Evolutionary conservation across 2,329 filamentous ascomycete species (phyloP), one percentile per base, ranked within the genome.

Genomic region (Sclerotinia spermophila): DNA sequence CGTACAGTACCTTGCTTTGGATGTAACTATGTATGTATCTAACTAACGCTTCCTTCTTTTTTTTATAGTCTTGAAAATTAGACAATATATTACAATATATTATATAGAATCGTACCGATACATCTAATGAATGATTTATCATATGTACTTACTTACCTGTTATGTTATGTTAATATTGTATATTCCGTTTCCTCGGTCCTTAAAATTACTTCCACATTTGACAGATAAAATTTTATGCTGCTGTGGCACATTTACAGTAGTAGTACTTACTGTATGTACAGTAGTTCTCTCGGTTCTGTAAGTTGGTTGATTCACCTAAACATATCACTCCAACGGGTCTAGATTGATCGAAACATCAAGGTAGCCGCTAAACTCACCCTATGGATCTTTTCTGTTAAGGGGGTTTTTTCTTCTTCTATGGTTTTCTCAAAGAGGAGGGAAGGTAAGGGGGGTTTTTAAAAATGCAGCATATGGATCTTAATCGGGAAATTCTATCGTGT

Each of bases 341-440:
- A 60, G 58, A 60, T 60, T 40, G 58, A 42, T 60, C 58, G 58
- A 42, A 60, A 60, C 17, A 60, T 60, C 8, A 59, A 59, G 55
- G 33, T n/a, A 27, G 56, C 56, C 56, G 35, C 56, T 59, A 58
- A 58, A 58, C 21, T 38, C 55, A 58, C 33, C 55, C 55, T 58
- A 35, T 38, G 55, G 55, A 58, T 24, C 55, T 58, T 59, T 19
- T 24, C 35, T 35, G 40, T 24, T 24, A 59, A 35, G 56, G 33
- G 56, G 56, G 33, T 59, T 38, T 58, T 30, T 56, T 56, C 4
- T 17, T 17, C 13, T 53, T 53, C 48, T 17, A 53, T 27, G 17
- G n/a, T 53, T 53, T 58, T 58, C 21, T n/a, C 33, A 33, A 58
- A 24, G 11, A n/a, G 55, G 55, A 58, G 53, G 53, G 53, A 24